A percentile compares a stretch with the other conserved stretches of the same genome.
phyloP scores from a whole-genome alignment of 2,329 filamentous ascomycete genomes.

The Dactylonectria macrodidyma region DNA sequence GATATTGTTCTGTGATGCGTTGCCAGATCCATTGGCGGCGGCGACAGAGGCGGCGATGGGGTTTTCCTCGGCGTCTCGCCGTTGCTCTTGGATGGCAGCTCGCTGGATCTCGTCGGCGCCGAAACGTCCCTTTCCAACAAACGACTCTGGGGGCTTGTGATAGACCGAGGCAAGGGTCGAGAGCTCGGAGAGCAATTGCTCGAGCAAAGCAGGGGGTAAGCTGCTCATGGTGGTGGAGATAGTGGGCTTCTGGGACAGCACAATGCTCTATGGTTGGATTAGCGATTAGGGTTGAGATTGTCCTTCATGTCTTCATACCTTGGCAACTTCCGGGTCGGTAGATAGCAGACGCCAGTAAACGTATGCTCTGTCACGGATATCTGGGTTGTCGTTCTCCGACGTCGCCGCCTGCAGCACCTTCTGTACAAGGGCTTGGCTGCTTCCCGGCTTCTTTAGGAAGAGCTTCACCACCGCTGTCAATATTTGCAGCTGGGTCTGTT shows the following conservation, averaged over 20 bases:
- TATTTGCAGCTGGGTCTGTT: slow-evolving; percentile 95
- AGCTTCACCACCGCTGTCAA: slow-evolving; percentile 97
- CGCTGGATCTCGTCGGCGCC: slow-evolving; percentile 95
- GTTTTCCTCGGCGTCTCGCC: slow-evolving; percentile 92
- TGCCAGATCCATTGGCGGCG: slow-evolving; percentile 74
- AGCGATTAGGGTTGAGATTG: not conserved
- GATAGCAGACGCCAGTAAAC: slow-evolving; percentile 98
- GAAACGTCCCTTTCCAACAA: slow-evolving; percentile 94
- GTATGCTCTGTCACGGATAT: slow-evolving; percentile 96
- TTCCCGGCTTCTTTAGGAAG: slow-evolving; percentile 96
- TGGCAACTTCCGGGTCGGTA: slow-evolving; percentile 90
- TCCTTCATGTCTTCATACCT: slow-evolving; percentile 65
- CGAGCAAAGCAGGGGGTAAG: slow-evolving; percentile 85
- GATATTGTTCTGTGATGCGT: slow-evolving; percentile 78
- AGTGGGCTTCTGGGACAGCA: slow-evolving; percentile 93
- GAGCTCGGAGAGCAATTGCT: slow-evolving; percentile 91
- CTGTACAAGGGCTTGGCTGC: slow-evolving; percentile 91
- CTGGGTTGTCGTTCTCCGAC: slow-evolving; percentile 95
- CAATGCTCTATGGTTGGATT: slow-evolving; percentile 72
- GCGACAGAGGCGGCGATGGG: slow-evolving; percentile 90
- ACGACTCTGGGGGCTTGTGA: slow-evolving; percentile 98
- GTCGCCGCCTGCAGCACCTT: slow-evolving; percentile 95
- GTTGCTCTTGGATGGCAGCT: slow-evolving; percentile 96
- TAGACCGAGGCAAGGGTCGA: slow-evolving; percentile 98
- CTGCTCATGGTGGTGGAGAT: slow-evolving; percentile 96